Percentiles rank a stretch among this genome's conserved stretches.
These are phyloP conservation scores for Amoebophrya sp. DNA, from an alignment of 169 alveolate genomes.

Conservation along the genomic window DNA sequence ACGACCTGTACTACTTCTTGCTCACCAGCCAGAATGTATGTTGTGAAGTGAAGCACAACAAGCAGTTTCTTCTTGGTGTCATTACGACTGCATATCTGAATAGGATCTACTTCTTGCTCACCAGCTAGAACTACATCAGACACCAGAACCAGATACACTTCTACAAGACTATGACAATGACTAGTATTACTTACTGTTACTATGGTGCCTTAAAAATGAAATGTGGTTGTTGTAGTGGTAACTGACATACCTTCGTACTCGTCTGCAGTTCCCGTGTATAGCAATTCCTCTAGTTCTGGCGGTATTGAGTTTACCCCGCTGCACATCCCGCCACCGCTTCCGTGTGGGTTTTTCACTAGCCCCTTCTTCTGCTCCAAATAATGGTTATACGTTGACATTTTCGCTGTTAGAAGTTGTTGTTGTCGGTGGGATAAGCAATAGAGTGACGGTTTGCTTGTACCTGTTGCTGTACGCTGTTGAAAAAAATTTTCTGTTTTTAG, in stretches of 20 bases:
- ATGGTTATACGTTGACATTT: slow-evolving; percentile 9
- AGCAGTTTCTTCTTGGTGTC: too few species aligned
- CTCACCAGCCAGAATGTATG: too few species aligned
- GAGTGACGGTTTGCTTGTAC: too few species aligned
- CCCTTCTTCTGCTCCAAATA: slow-evolving; percentile 15
- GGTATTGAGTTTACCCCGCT: not conserved
- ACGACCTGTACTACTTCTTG: not conserved
- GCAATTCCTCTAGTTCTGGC: not conserved
- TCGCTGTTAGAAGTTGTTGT: too few species aligned
- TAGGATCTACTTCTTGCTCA: not conserved
- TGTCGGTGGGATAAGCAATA: too few species aligned
- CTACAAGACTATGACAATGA: not conserved
- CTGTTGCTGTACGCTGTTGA: not conserved
- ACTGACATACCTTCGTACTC: not conserved
- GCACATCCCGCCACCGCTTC: not conserved
- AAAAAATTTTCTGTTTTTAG: too few species aligned
- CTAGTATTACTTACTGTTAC: not conserved
- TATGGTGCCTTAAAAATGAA: not conserved
- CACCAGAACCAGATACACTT: not conserved
- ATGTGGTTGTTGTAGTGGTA: not conserved
- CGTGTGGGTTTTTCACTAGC: not conserved
- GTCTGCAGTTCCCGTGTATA: not conserved
- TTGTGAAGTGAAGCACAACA: too few species aligned
- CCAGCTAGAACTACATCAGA: not conserved
- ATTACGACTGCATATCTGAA: too few species aligned